A percentile compares a stretch with the other conserved stretches of the same genome.
Evolutionary conservation across 345 rosid species (phyloP).

Genomic region (Populus simonii): DNA sequence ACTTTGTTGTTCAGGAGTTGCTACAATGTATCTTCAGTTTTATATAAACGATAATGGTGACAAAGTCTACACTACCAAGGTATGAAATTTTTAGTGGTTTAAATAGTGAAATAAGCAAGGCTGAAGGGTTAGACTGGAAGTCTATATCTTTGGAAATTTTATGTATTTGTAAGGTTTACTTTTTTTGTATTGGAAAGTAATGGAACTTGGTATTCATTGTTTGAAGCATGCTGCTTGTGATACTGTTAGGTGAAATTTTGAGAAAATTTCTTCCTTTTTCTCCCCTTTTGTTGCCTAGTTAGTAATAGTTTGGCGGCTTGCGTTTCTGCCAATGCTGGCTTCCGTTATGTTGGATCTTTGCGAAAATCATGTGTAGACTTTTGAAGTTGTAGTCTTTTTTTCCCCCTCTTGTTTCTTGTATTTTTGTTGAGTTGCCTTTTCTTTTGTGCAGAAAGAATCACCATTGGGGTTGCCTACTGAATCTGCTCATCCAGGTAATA

Average conservation of each 20-base stretch:
- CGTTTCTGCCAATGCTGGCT: not conserved
- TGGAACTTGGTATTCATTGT: not conserved
- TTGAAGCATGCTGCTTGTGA: not conserved
- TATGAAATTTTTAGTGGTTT: conserved; percentile 2
- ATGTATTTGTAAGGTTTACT: not conserved
- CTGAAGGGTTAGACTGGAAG: not conserved
- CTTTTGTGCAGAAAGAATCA: conserved; percentile 67
- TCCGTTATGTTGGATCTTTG: not conserved
- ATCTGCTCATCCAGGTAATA: conserved; percentile 88
- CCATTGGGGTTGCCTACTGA: conserved; percentile 66
- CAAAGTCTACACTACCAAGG: conserved; percentile 82
- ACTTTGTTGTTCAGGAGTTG: not conserved
- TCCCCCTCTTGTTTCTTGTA: not conserved
- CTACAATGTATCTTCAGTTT: conserved; percentile 69
- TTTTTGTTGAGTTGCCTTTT: not conserved
- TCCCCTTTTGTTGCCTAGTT: no score
- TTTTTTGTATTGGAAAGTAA: not conserved
- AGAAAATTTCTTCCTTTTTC: not conserved
- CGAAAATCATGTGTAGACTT: not conserved
- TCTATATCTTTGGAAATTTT: not conserved
- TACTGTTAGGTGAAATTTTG: no score
- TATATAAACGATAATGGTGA: conserved; percentile 78
- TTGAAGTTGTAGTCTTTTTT: not conserved
- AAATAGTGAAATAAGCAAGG: not conserved
- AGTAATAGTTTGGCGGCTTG: no score